These are phyloP conservation scores for Aspergillus melleus DNA, from an alignment of 2,329 filamentous ascomycete genomes.

Conservation along the genomic window DNA sequence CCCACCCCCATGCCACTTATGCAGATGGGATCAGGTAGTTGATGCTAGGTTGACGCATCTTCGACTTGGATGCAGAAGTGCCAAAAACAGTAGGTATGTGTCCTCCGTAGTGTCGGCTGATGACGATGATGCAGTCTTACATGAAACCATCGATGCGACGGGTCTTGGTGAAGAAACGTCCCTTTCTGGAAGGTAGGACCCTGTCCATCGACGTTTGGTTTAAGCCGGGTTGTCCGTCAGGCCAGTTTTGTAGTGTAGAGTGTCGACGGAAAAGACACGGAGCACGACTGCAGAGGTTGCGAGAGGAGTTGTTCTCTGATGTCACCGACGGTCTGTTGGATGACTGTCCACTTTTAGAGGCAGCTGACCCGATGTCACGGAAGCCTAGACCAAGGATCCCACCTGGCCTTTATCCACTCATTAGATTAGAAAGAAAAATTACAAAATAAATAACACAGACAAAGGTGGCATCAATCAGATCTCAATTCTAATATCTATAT, in stretches of 20 bases:
- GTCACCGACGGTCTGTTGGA: not conserved
- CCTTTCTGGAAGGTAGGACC: not conserved
- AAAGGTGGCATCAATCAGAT: not conserved
- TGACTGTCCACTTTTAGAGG: not conserved
- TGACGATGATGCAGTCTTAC: slow-evolving; percentile 14
- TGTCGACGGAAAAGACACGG: not conserved
- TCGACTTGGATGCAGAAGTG: slow-evolving; percentile 10
- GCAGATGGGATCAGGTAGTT: slow-evolving; percentile 13
- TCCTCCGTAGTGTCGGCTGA: slow-evolving; percentile 8
- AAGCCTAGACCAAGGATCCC: slow-evolving; percentile 8
- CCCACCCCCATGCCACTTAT: slow-evolving; percentile 17
- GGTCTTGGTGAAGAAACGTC: not conserved
- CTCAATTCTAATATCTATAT: not conserved
- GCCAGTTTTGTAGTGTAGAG: no score
- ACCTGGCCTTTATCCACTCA: not conserved
- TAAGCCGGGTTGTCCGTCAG: not conserved
- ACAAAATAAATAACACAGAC: not conserved
- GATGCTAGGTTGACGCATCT: slow-evolving; percentile 12
- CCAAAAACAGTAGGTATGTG: slow-evolving; percentile 17
- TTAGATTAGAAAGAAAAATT: no score
- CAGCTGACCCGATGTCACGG: slow-evolving; percentile 15
- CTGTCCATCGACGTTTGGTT: not conserved
- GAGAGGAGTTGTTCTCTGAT: not conserved
- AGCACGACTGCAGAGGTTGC: not conserved
- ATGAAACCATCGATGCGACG: not conserved